These are phyloP conservation scores for Tetrapisispora phaffii DNA, from an alignment of 805 yeast species.

Conservation along the genomic window DNA sequence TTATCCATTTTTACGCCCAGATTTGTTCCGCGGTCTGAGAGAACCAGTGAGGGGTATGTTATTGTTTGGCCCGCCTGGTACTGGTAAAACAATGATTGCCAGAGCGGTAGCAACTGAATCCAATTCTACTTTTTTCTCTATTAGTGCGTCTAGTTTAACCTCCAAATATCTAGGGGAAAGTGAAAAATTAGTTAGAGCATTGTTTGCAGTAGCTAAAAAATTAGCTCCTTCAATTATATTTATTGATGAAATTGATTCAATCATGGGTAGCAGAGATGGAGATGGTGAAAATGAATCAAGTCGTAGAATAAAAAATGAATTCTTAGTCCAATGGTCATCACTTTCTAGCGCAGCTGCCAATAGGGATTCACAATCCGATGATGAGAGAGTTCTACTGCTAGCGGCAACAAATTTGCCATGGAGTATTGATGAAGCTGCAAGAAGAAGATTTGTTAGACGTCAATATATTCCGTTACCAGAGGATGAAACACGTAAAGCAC, in stretches of 20 bases:
- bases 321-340: slow-evolving; percentile 90
- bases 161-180: slow-evolving; percentile 87
- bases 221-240: slow-evolving; percentile 89
- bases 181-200: slow-evolving; percentile 83
- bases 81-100: slow-evolving; percentile 96
- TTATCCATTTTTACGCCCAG: slow-evolving; percentile 90
- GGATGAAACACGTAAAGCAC: slow-evolving; percentile 64
- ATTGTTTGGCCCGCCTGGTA: slow-evolving; percentile 97
- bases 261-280: slow-evolving; percentile 59
- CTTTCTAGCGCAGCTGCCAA: slow-evolving; percentile 77
- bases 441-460: slow-evolving; percentile 83
- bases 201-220: slow-evolving; percentile 74
- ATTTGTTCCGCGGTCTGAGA: slow-evolving; percentile 76
- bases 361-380: slow-evolving; percentile 33
- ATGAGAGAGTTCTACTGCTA: slow-evolving; percentile 69
- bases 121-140: slow-evolving; percentile 82
- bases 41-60: slow-evolving; percentile 97
- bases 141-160: slow-evolving; percentile 81
- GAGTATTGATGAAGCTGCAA: slow-evolving; percentile 95
- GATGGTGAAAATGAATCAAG: slow-evolving; percentile 71
- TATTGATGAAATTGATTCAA: slow-evolving; percentile 91
- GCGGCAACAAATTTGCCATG: slow-evolving; percentile 97
- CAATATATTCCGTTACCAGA: slow-evolving; percentile 94
- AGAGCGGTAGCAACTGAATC: slow-evolving; percentile 95
- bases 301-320: slow-evolving; percentile 84